Evolutionary conservation across 768 basidiomycete genomes (phyloP).

Genomic region (Pleurotus citrinopileatus): DNA sequence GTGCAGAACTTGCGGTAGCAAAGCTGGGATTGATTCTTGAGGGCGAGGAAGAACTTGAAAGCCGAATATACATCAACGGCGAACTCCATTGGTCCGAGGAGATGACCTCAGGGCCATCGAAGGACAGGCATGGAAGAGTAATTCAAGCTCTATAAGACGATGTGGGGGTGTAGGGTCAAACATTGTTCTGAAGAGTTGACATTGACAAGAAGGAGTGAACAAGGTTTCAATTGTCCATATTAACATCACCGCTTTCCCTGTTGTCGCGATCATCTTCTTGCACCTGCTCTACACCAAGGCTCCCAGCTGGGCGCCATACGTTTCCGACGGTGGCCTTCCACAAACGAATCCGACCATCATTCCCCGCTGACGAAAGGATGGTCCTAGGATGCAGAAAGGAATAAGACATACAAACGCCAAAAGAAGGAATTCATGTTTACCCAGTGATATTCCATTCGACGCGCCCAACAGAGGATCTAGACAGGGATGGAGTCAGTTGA

Average conservation of each 20-base stretch:
- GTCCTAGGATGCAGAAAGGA: slow-evolving; percentile 46
- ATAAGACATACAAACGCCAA: not conserved
- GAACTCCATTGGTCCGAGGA: too few relatives aligned
- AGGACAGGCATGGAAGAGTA: too few relatives aligned
- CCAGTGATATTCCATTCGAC: slow-evolving; percentile 92
- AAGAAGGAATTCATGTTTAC: slow-evolving; percentile 12
- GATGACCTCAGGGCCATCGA: too few relatives aligned
- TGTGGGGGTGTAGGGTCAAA: not conserved
- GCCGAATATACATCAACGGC: too few relatives aligned
- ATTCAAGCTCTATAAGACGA: not conserved
- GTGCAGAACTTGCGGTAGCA: too few relatives aligned
- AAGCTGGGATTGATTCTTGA: too few relatives aligned
- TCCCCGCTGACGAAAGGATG: slow-evolving; percentile 78
- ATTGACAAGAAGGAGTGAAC: not conserved
- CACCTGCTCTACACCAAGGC: slow-evolving; percentile 76
- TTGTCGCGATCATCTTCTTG: slow-evolving; percentile 26
- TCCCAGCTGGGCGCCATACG: slow-evolving; percentile 83
- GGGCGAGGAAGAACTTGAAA: too few relatives aligned
- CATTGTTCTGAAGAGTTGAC: not conserved
- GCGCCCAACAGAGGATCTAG: slow-evolving; percentile 69
- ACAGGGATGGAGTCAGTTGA: not conserved
- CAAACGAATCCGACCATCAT: slow-evolving; percentile 76
- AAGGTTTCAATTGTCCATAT: slow-evolving; percentile 23
- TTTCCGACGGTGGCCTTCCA: slow-evolving; percentile 85
- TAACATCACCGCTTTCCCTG: slow-evolving; percentile 34